Percentiles rank a stretch among this genome's conserved stretches.
phyloP scores from a whole-genome alignment of 2,329 filamentous ascomycete genomes.

The Amauroascus niger region DNA sequence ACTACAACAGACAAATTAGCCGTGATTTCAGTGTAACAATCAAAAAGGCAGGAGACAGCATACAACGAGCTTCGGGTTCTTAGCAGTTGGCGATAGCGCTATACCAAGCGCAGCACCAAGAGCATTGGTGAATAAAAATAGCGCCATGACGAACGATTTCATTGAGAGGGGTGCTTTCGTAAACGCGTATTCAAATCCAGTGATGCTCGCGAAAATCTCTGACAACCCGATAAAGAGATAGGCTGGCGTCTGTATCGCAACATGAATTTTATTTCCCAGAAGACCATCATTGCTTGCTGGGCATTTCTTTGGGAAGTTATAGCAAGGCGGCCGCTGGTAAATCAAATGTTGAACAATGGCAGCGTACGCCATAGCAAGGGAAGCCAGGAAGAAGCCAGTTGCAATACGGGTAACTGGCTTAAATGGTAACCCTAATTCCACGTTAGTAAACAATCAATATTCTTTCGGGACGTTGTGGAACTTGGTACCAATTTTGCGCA shows the following conservation, averaged over 20 bases:
- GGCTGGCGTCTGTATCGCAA: constrained; percentile 38
- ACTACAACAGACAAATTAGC: too few relatives aligned
- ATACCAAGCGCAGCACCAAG: constrained; percentile 52
- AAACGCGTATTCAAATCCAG: constrained; percentile 63
- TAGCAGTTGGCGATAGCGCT: constrained; percentile 50
- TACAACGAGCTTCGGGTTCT: constrained; percentile 52
- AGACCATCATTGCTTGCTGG: constrained; percentile 28
- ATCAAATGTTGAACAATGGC: constrained; percentile 49
- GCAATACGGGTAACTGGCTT: constrained; percentile 69
- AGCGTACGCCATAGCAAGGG: constrained; percentile 52
- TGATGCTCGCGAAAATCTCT: constrained; percentile 55
- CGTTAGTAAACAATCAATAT: not conserved
- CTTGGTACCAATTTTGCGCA: constrained; percentile 44
- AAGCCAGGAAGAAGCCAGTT: constrained; percentile 56
- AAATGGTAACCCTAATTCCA: constrained; percentile 48
- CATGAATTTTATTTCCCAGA: constrained; percentile 34
- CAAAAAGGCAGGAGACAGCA: not conserved
- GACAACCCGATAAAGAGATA: constrained; percentile 40
- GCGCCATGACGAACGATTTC: constrained; percentile 51
- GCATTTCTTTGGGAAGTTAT: constrained; percentile 30
- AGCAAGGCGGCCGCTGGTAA: constrained; percentile 46
- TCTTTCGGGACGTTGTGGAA: not conserved
- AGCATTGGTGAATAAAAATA: constrained; percentile 50
- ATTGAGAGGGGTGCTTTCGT: constrained; percentile 62
- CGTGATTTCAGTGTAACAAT: too few relatives aligned